Percentiles rank a stretch among this genome's conserved stretches.
Conservation (phyloP, 1,284 basidiomycete genomes). For the Ustilago curta region DNA sequence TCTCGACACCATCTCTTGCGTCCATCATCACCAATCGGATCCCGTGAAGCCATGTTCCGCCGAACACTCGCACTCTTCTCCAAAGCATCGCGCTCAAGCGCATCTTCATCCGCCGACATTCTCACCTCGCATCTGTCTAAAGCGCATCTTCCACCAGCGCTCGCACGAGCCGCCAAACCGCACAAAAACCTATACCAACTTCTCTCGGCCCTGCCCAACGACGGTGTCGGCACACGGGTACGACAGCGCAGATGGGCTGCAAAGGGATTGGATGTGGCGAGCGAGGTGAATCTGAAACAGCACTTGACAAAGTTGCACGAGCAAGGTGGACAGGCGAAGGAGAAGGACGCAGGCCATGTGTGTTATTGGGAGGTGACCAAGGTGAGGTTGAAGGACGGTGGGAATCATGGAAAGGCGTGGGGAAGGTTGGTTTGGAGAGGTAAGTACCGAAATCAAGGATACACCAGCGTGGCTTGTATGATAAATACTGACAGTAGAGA, state of each 20-base stretch:
- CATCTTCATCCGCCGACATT: conserved; percentile 18
- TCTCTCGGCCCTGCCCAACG: conserved; percentile 46
- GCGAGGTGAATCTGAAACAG: conserved; percentile 22
- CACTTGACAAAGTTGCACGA: conserved; percentile 21
- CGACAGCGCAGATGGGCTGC: conserved; percentile 50
- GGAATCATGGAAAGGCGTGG: conserved; percentile 59
- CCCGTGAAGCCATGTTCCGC: conserved; percentile 20
- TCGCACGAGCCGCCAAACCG: conserved; percentile 24
- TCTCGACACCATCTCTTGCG: conserved; percentile 27
- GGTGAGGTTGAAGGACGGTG: conserved; percentile 52
- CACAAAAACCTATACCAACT: conserved; percentile 57
- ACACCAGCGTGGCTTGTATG: background rate
- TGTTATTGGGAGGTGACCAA: conserved; percentile 59
- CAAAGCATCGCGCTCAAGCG: conserved; percentile 14
- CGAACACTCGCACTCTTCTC: conserved; percentile 31
- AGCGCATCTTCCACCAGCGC: conserved; percentile 30
- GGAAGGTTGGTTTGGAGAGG: conserved; percentile 57
- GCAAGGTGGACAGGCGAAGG: conserved; percentile 1
- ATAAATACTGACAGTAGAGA: background rate
- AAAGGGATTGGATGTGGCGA: conserved; percentile 43
- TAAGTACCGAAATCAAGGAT: conserved; percentile 14
- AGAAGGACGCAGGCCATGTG: conserved; percentile 26
- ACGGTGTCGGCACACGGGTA: conserved; percentile 46
- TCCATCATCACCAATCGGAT: background rate
- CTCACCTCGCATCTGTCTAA: conserved; percentile 40